Conservation (phyloP, 805 yeast genomes). For the Zygotorulaspora sp. region DNA sequence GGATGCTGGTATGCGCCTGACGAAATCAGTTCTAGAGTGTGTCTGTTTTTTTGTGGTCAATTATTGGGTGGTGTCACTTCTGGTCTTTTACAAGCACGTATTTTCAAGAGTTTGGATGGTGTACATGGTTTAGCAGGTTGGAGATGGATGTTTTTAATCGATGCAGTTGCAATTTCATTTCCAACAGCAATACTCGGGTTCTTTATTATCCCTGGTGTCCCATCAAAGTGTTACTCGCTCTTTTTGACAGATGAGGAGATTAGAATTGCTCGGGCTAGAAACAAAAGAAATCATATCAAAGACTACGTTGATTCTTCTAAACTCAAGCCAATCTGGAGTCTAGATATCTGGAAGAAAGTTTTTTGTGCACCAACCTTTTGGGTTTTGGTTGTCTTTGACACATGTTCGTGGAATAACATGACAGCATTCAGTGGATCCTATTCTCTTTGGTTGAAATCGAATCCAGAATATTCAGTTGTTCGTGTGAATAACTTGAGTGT, state of each 20-base stretch:
- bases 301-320: constrained; percentile 30
- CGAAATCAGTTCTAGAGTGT: constrained; percentile 60
- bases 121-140: constrained; percentile 49
- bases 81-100: constrained; percentile 47
- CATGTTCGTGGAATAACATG: constrained; percentile 60
- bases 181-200: constrained; percentile 49
- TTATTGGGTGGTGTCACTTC: constrained; percentile 48
- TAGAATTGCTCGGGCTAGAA: constrained; percentile 44
- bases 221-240: constrained; percentile 52
- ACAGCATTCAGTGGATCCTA: constrained; percentile 55
- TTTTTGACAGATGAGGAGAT: constrained; percentile 58
- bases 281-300: constrained; percentile 36
- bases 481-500: constrained; percentile 49
- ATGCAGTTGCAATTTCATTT: constrained; percentile 48
- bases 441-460: constrained; percentile 56
- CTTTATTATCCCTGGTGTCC: constrained; percentile 54
- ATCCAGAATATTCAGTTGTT: constrained; percentile 41
- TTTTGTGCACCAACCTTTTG: constrained; percentile 54
- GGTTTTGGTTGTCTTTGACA: constrained; percentile 49
- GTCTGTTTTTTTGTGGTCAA: constrained; percentile 54
- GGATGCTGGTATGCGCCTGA: constrained; percentile 59
- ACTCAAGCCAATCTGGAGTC: constrained; percentile 34
- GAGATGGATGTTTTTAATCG: constrained; percentile 67
- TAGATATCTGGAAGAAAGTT: constrained; percentile 48
- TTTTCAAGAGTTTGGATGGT: constrained; percentile 41